A percentile compares a stretch with the other conserved stretches of the same genome.
phyloP scores from a whole-genome alignment of 1,284 basidiomycete species.

The Cystobasidiaceae sp. region DNA sequence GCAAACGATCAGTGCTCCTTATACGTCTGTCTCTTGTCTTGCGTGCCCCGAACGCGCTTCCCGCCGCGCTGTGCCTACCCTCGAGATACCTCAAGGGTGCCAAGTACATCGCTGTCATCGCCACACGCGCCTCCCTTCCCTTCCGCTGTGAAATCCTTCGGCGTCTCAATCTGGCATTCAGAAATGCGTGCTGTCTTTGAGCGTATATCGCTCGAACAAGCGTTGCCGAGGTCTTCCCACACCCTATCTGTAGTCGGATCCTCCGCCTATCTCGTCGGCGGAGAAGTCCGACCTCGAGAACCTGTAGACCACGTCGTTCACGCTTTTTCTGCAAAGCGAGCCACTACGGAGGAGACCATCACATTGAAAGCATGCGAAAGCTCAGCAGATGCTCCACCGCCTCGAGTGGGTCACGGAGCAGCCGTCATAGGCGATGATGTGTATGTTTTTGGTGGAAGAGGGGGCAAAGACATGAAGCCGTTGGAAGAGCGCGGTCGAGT shows the following conservation, averaged over 20 bases:
- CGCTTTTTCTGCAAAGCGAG: constrained; percentile 28
- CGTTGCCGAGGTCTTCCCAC: constrained; percentile 46
- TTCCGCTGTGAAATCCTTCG: no score
- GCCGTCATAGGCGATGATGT: constrained; percentile 40
- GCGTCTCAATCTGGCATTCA: no score
- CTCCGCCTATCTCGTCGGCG: constrained; percentile 47
- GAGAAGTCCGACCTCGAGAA: constrained; percentile 50
- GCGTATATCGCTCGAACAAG: background rate
- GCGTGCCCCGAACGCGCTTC: no score
- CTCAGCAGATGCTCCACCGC: constrained; percentile 35
- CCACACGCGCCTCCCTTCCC: no score
- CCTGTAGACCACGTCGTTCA: constrained; percentile 46
- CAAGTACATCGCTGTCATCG: no score
- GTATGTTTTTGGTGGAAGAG: constrained; percentile 52
- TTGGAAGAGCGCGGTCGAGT: constrained; percentile 39
- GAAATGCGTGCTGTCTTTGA: background rate
- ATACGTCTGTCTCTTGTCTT: no score
- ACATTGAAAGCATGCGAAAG: background rate
- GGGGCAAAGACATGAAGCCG: constrained; percentile 49
- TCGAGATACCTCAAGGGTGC: no score
- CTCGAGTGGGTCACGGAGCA: constrained; percentile 49
- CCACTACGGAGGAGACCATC: background rate
- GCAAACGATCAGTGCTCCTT: no score
- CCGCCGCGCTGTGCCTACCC: no score
- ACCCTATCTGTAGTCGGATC: constrained; percentile 42